Evolutionary conservation across 768 basidiomycete species (phyloP).

Genomic region (Leucocoprinus sp.): DNA sequence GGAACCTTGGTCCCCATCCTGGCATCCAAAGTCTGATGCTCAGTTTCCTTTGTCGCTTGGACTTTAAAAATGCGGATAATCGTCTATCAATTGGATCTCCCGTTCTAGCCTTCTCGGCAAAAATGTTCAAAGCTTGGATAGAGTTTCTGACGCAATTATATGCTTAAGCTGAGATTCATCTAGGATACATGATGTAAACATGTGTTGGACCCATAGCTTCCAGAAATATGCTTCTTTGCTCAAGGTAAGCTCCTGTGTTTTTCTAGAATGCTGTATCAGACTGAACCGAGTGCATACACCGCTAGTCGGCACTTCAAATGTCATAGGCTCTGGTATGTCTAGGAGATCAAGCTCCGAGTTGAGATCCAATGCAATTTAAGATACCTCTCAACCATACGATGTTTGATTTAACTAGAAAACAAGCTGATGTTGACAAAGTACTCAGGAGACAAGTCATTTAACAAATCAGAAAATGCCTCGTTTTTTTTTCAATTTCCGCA

Average conservation of each 20-base stretch:
- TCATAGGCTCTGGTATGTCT: too few species aligned
- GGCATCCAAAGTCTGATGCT: background rate
- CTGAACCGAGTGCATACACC: too few species aligned
- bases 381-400: background rate
- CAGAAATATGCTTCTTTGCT: too few species aligned
- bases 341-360: too few species aligned
- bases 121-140: background rate
- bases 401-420: too few species aligned
- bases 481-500: background rate
- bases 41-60: constrained; percentile 1
- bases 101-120: background rate
- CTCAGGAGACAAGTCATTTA: background rate
- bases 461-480: background rate
- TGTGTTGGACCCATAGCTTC: too few species aligned
- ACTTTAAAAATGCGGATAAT: background rate
- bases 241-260: too few species aligned
- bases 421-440: too few species aligned
- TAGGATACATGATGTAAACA: too few species aligned
- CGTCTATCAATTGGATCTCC: background rate
- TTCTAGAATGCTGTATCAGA: too few species aligned
- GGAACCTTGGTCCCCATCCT: background rate
- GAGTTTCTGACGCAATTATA: background rate
- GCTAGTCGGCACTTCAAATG: too few species aligned
- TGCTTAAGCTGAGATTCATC: background rate
- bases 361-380: too few species aligned